Conservation (phyloP, 202 grass and related monocot genomes). For the Musa balbisiana region DNA sequence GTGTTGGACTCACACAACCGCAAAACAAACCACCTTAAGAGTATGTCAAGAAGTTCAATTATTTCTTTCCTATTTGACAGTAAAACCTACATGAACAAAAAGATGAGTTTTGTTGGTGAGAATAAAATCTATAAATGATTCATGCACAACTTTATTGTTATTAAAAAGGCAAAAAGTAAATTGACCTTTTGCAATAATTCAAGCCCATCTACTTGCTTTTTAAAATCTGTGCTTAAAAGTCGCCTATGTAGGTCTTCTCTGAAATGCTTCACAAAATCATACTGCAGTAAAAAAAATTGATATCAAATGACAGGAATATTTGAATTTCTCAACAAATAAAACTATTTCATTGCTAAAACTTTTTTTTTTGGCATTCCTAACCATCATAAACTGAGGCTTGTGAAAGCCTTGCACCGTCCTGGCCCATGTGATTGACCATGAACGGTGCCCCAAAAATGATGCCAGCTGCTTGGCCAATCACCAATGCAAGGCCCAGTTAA, state of each 20-base stretch:
- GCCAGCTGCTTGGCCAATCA: too few relatives aligned
- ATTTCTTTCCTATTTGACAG: constrained; percentile 70
- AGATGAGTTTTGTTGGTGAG: not conserved
- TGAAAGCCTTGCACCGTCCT: too few relatives aligned
- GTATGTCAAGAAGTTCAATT: constrained; percentile 87
- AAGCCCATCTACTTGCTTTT: constrained; percentile 96
- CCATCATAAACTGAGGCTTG: too few relatives aligned
- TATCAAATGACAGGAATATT: constrained; percentile 2
- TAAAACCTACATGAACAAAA: constrained; percentile 47
- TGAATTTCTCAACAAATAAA: not conserved
- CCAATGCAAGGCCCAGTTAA: too few relatives aligned
- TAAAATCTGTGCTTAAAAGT: constrained; percentile 88
- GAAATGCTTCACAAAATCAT: constrained; percentile 88
- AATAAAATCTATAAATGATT: not conserved
- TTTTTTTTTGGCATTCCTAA: too few relatives aligned
- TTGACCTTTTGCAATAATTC: constrained; percentile 90
- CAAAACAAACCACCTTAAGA: constrained; percentile 95
- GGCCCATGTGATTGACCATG: too few relatives aligned
- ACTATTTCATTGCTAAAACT: too few relatives aligned
- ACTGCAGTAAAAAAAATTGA: constrained; percentile 30
- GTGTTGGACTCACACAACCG: constrained; percentile 98
- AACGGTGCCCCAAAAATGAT: too few relatives aligned
- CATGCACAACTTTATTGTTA: not conserved
- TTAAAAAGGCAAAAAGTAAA: not conserved
- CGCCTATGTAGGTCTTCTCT: constrained; percentile 92